Base-by-base conservation (phyloP, 495 filamentous ascomycete species). In the Thozetella sp. region DNA sequence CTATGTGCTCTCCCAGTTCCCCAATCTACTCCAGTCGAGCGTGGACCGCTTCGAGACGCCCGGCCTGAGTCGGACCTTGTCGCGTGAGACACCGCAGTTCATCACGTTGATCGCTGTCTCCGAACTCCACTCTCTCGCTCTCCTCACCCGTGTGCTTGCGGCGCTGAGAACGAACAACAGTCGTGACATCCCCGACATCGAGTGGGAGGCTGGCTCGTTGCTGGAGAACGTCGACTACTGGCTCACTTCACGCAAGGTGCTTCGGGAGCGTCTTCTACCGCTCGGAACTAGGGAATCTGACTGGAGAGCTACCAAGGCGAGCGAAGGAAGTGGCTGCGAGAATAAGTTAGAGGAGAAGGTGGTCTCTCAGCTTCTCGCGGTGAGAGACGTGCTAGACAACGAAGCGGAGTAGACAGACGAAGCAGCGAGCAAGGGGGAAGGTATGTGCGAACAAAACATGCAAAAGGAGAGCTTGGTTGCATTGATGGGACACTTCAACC, bases 1-100 rank as follows among this genome's bases (percentile, higher is more conserved):
- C 1, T 85, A 86, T 51, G 96, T 97, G 71, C 83, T 98, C 19
- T 93, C 92, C 64, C 88, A 90, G 65, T 96, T 95, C 66, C 87
- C 89, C 23, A 82, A 83, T 37, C 86, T 96, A 37, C 83, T 97
- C 11, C 67, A 67, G 22, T 82, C 88, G 3, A 85, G 86, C 13
- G 76, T 84, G 3, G 82, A 85, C 37, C 80, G 87, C 3, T 86
- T 96, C 62, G 78, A 84, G 57, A 71, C 76, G 0, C 78, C 84
- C 4, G 72, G 75, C 2, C 63, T 74, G 3, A 78, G 80, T 26
- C 77, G 81, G 11, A 81, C 78, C 17, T 71, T 74, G 22, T 62
- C 75, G 3, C 59, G 62, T 19, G 60, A 71, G n/a, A 66, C 74
- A 3, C 71, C 60, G 51, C 72, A 79, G 9, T 83, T 79, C 61